A percentile compares a stretch with the other conserved stretches of the same genome.
phyloP scores from a whole-genome alignment of 768 basidiomycete species.

The Suillus spraguei region DNA sequence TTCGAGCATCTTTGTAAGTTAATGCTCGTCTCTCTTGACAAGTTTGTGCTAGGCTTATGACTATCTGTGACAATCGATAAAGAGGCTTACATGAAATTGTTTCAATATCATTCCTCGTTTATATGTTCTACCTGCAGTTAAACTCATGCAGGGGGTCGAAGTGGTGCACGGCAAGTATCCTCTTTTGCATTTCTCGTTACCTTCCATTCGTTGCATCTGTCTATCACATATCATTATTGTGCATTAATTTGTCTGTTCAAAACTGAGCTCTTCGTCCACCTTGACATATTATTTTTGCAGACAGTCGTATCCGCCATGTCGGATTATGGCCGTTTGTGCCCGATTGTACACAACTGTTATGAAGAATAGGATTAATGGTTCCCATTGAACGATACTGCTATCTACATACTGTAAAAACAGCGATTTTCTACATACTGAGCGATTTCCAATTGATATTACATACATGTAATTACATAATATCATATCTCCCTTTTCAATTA shows the following conservation, averaged over 20 bases:
- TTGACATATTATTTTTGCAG: conserved; percentile 6
- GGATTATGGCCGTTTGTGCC: conserved; percentile 3
- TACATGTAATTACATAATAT: no score
- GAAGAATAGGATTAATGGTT: not conserved
- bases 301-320: not conserved
- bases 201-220: conserved; percentile 12
- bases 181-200: conserved; percentile 10
- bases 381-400: no score
- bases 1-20: no score
- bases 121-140: conserved; percentile 7
- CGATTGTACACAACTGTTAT: no score
- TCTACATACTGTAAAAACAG: no score
- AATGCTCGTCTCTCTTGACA: not conserved
- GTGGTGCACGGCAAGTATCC: conserved; percentile 5
- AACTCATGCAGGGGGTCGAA: conserved; percentile 9
- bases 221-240: no score
- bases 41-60: conserved; percentile 8
- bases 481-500: no score
- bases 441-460: no score
- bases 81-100: no score
- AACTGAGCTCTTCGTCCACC: not conserved
- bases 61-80: conserved; percentile 4
- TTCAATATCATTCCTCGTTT: no score
- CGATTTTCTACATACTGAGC: no score
- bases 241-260: not conserved